Base-by-base conservation (phyloP, 345 rosid species). In the Viola odorata region DNA sequence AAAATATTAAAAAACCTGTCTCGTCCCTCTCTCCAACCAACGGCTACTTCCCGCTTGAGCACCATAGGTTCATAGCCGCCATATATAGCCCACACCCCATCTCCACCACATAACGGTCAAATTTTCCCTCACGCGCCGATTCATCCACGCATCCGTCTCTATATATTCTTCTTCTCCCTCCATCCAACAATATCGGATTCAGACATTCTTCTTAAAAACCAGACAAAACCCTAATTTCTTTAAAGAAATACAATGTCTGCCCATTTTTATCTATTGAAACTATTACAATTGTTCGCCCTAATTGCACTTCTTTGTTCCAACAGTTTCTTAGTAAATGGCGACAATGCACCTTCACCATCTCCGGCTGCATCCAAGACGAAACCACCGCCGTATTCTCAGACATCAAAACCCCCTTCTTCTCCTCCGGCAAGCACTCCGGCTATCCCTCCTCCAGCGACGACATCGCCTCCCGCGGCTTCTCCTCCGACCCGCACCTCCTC, bases 21-120 rank as follows among this genome's bases (percentile, higher is more conserved):
- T 23, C 32, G 32, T 23, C 32, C 32, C 32, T 23, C 32, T 23
- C 32, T 23, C 32, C 32, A 23, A 23, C 32, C 32, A 23, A 23
- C 32, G 32, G 32, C 32, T 23, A 23, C 32, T 23, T 23, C 32
- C 32, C 32, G 1, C 32, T 0, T 0, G 1, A 1, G 32, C 32
- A 23, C 32, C 32, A 23, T 23, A 23, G 32, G 32, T 11, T 65
- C 45, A 37, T 42, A 40, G 59, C 74, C 83, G 63, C 72, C 4
- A 45, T 50, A 57, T 5, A 52, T 4, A 4, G n/a, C 5, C 42
- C 45, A 23, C 11, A 51, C 55, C 55, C 12, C 37, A 53, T 4
- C 75, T 63, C 70, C 58, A 37, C 63, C 45, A 5, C 48, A 68
- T 74, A 83, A 88, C 89, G 90, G 87, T 75, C 83, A 69, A 58